Conservation (phyloP, 106 monocot species). For the Dactylorhiza incarnata region DNA sequence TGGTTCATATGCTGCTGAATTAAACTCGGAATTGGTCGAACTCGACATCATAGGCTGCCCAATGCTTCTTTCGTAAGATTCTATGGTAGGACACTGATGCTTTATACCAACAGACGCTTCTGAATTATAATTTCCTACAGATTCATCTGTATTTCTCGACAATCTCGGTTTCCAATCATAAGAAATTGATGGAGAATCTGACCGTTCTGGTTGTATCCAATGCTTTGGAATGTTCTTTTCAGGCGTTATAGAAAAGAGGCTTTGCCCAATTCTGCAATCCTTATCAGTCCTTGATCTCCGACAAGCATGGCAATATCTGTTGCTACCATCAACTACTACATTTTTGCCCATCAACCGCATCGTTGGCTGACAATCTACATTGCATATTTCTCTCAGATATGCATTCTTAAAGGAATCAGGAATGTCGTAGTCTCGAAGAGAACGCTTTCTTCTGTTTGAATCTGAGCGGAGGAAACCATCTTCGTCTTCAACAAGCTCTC, state of each 20-base stretch:
- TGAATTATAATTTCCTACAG: conserved; percentile 1
- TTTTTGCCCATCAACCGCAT: conserved; percentile 78
- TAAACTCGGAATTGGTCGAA: conserved; percentile 27
- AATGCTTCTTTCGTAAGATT: not conserved
- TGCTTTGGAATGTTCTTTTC: conserved; percentile 5
- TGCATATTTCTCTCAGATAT: conserved; percentile 2
- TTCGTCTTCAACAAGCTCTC: not conserved
- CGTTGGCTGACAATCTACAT: conserved; percentile 14
- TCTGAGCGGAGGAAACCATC: conserved; percentile 1
- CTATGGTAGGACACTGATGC: not conserved
- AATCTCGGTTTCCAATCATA: conserved; percentile 8
- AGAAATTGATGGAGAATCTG: conserved; percentile 13
- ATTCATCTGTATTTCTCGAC: conserved; percentile 4
- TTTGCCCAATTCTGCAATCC: conserved; percentile 14
- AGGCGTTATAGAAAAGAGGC: conserved; percentile 3
- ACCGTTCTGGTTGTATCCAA: not conserved
- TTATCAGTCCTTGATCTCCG: conserved; percentile 18
- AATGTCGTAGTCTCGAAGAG: conserved; percentile 8
- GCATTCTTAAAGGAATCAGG: conserved; percentile 7
- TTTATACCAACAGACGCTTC: not conserved
- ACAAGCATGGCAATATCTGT: conserved; percentile 15
- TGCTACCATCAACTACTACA: conserved; percentile 39
- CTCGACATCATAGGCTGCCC: conserved; percentile 9
- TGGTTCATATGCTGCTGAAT: conserved; percentile 12
- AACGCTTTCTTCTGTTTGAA: not conserved